These are phyloP conservation scores for Trichomonas tenax DNA, from an alignment of 208 protist species.

Conservation along the genomic window DNA sequence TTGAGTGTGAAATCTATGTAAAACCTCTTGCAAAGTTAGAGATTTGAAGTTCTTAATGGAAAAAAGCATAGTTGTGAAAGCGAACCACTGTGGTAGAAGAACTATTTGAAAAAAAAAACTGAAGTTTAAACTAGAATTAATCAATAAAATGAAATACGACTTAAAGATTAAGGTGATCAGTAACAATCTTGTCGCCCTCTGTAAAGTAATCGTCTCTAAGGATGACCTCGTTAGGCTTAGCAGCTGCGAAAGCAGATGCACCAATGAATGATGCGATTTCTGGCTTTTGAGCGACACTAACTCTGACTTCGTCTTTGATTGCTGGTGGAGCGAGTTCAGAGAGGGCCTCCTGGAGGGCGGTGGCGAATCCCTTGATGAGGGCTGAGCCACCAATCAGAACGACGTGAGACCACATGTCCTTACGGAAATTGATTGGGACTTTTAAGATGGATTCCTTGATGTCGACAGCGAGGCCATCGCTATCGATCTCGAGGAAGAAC, in stretches of 20 bases:
- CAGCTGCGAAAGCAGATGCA: constrained; percentile 83
- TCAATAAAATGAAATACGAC: not conserved
- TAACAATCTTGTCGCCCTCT: not conserved
- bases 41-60: too few species aligned
- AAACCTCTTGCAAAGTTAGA: too few species aligned
- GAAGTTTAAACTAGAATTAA: not conserved
- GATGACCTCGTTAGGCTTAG: not conserved
- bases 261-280: constrained; percentile 87
- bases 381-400: constrained; percentile 43
- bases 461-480: not conserved
- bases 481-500: not conserved
- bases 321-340: constrained; percentile 34
- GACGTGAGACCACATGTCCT: constrained; percentile 43
- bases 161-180: not conserved
- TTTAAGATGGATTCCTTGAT: constrained; percentile 35
- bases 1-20: too few species aligned
- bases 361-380: constrained; percentile 33
- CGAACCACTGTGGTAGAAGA: too few species aligned
- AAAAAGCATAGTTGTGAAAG: too few species aligned
- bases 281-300: constrained; percentile 52
- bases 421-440: constrained; percentile 39
- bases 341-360: constrained; percentile 34
- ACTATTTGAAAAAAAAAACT: too few species aligned
- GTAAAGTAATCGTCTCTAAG: not conserved
- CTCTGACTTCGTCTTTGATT: constrained; percentile 38